These are phyloP conservation scores for Fonsecaea monophora DNA, from an alignment of 2,329 filamentous ascomycete species.

Conservation along the genomic window DNA sequence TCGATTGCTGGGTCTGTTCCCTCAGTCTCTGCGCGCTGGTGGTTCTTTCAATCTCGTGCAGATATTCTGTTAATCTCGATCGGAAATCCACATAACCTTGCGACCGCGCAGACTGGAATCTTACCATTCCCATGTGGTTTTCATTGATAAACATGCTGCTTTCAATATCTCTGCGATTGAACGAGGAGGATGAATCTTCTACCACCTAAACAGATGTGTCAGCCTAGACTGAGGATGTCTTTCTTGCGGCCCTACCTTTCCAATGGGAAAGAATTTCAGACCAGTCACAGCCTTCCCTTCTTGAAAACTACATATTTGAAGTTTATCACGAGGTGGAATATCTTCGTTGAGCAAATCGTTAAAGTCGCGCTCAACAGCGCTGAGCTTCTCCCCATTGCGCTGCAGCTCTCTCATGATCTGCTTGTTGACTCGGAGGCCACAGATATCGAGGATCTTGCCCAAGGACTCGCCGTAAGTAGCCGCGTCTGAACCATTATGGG, in stretches of 20 bases:
- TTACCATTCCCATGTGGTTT: slow-evolving; percentile 17
- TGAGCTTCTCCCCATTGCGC: slow-evolving; percentile 14
- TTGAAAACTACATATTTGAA: slow-evolving; percentile 25
- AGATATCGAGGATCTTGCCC: slow-evolving; percentile 2
- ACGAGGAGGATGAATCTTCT: slow-evolving; percentile 15
- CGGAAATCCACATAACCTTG: background rate
- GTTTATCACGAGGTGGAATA: slow-evolving; percentile 14
- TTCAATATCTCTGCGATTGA: slow-evolving; percentile 24
- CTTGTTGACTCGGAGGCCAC: slow-evolving; percentile 4
- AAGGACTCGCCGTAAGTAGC: slow-evolving; percentile 18
- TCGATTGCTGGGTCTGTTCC: background rate
- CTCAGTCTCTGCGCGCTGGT: background rate
- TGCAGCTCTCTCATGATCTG: slow-evolving; percentile 16
- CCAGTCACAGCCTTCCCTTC: slow-evolving; percentile 19
- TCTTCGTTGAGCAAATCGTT: slow-evolving; percentile 14
- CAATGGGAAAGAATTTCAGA: slow-evolving; percentile 17
- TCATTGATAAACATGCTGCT: slow-evolving; percentile 6
- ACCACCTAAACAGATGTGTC: slow-evolving; percentile 15
- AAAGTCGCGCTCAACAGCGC: slow-evolving; percentile 14
- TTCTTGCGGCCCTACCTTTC: background rate
- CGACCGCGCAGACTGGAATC: background rate
- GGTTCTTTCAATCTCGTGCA: background rate
- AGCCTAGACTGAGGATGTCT: background rate
- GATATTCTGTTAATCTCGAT: background rate
- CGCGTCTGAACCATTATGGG: slow-evolving; percentile 17